Conservation (phyloP, 83 land plant genomes). For the Larix sibirica region DNA sequence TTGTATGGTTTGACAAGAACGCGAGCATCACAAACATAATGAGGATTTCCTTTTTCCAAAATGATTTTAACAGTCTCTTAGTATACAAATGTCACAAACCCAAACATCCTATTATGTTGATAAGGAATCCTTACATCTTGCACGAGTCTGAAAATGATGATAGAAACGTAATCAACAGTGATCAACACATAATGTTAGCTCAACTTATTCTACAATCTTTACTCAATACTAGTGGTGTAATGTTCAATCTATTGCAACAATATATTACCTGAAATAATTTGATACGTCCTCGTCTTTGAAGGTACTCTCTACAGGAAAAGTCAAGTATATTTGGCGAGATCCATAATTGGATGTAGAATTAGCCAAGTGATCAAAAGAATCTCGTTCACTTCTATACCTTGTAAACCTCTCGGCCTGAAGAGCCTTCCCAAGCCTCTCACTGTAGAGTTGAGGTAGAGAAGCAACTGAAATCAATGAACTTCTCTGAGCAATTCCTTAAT, state of each 20-base stretch:
- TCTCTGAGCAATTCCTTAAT: slow-evolving; percentile 60
- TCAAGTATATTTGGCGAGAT: slow-evolving; percentile 87
- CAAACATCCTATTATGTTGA: slow-evolving; percentile 90
- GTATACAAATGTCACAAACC: slow-evolving; percentile 80
- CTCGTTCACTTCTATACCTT: slow-evolving; percentile 39
- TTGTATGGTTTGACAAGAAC: slow-evolving; percentile 86
- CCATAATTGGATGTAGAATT: slow-evolving; percentile 33
- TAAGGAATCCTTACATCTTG: slow-evolving; percentile 89
- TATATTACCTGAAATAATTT: slow-evolving; percentile 62
- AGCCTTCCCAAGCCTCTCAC: slow-evolving; percentile 67
- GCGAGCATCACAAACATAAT: slow-evolving; percentile 81
- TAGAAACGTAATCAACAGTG: too few relatives aligned
- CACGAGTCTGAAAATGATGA: slow-evolving; percentile 77
- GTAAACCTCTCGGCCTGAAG: slow-evolving; percentile 76
- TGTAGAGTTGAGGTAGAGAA: slow-evolving; percentile 71
- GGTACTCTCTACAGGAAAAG: slow-evolving; percentile 89
- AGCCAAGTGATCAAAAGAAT: slow-evolving; percentile 18
- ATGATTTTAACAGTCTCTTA: slow-evolving; percentile 81
- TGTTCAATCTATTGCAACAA: not conserved
- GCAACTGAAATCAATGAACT: slow-evolving; percentile 79
- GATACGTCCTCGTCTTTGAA: slow-evolving; percentile 85
- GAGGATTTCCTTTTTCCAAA: slow-evolving; percentile 78
- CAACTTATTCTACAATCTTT: not conserved
- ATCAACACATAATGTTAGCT: too few relatives aligned
- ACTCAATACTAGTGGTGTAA: not conserved